Evolutionary conservation across 768 basidiomycete species (phyloP).

Genomic region (Leccinum truebloodii): DNA sequence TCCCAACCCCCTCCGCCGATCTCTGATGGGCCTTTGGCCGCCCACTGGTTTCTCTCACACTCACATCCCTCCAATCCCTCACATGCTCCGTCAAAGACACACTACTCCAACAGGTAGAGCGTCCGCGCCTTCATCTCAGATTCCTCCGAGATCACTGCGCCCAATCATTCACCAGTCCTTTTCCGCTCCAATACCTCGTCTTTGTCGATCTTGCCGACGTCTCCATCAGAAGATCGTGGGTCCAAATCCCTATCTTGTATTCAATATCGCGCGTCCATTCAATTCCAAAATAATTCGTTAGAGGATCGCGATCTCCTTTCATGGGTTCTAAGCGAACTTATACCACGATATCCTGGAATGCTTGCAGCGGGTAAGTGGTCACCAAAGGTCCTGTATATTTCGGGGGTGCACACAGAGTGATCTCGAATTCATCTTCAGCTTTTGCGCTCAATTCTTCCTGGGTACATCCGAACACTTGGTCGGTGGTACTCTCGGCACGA

Average conservation of each 20-base stretch:
- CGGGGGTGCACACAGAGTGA: constrained; percentile 3
- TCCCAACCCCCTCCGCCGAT: constrained; percentile 33
- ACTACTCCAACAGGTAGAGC: constrained; percentile 54
- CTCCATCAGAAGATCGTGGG: constrained; percentile 61
- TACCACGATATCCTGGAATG: constrained; percentile 76
- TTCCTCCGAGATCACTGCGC: constrained; percentile 40
- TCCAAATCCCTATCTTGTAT: constrained; percentile 5
- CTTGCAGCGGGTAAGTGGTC: constrained; percentile 58
- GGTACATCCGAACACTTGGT: constrained; percentile 71
- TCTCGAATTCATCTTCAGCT: constrained; percentile 38
- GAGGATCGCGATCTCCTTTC: constrained; percentile 62
- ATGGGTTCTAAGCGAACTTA: constrained; percentile 65
- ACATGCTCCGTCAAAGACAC: constrained; percentile 41
- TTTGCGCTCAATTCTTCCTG: constrained; percentile 76
- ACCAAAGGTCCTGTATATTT: background rate
- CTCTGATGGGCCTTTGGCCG: constrained; percentile 60
- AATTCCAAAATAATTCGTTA: constrained; percentile 4
- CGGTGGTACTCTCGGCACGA: constrained; percentile 30
- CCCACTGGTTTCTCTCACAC: constrained; percentile 59
- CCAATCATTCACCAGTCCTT: constrained; percentile 20
- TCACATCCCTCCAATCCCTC: constrained; percentile 41
- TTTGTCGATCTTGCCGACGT: constrained; percentile 63
- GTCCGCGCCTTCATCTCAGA: constrained; percentile 56
- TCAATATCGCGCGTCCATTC: constrained; percentile 5
- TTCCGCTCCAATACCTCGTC: constrained; percentile 65